phyloP scores from a whole-genome alignment of 2,329 filamentous ascomycete genomes.

The Aspergillus ochraceus region DNA sequence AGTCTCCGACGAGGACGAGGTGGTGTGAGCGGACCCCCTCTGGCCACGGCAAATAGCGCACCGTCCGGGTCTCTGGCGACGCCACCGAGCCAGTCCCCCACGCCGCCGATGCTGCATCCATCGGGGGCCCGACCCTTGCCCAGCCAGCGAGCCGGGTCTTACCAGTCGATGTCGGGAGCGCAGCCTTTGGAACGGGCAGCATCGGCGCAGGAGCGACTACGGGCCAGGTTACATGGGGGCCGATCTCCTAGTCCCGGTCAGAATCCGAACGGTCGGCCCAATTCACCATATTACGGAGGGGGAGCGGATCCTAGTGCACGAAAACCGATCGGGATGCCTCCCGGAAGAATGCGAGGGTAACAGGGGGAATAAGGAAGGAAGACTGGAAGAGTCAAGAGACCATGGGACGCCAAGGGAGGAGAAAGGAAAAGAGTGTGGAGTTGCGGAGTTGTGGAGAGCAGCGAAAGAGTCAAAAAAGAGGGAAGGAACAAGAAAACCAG shows the following conservation, averaged over 20 bases:
- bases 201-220: constrained; percentile 75
- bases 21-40: constrained; percentile 24
- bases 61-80: constrained; percentile 21
- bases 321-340: constrained; percentile 33
- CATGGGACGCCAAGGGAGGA: neutral
- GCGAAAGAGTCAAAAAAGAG: neutral
- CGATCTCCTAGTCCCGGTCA: constrained; percentile 35
- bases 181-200: constrained; percentile 27
- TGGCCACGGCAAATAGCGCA: constrained; percentile 23
- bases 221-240: constrained; percentile 72
- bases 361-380: neutral
- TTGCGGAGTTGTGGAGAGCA: neutral
- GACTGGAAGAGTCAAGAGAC: neutral
- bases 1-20: constrained; percentile 40
- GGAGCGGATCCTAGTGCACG: constrained; percentile 31
- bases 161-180: constrained; percentile 55
- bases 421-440: neutral
- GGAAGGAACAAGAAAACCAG: neutral
- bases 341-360: constrained; percentile 10
- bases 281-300: constrained; percentile 17
- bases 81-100: constrained; percentile 27
- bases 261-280: constrained; percentile 14
- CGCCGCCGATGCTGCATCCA: constrained; percentile 25
- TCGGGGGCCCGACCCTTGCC: constrained; percentile 61
- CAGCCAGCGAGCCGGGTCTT: constrained; percentile 72